Evolutionary conservation across 805 yeast genomes (phyloP).

Genomic region (Candida anglica): DNA sequence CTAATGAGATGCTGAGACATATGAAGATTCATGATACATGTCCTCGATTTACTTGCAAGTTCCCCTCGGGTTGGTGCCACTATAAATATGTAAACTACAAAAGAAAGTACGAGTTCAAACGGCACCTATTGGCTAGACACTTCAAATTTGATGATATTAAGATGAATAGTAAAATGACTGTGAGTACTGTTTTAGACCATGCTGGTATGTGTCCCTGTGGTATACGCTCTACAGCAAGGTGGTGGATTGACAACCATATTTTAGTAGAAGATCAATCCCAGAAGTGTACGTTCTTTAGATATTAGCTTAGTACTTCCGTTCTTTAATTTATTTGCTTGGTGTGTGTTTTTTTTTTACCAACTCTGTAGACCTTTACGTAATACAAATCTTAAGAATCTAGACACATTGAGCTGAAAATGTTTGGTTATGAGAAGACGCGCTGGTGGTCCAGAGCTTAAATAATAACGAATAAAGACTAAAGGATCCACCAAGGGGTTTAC

Average conservation of each 20-base stretch:
- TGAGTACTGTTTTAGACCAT: constrained; percentile 11
- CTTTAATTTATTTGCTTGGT: background rate
- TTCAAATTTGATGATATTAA: constrained; percentile 12
- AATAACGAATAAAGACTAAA: too few species aligned
- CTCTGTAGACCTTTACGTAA: background rate
- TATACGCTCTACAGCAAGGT: constrained; percentile 10
- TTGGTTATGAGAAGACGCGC: too few species aligned
- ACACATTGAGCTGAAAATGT: too few species aligned
- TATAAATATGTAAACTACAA: constrained; percentile 14
- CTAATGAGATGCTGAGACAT: constrained; percentile 17
- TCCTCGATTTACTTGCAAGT: constrained; percentile 14
- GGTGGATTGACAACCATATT: constrained; percentile 14
- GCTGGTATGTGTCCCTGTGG: constrained; percentile 17
- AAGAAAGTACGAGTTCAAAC: constrained; percentile 16
- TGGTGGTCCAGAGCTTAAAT: too few species aligned
- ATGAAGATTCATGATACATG: constrained; percentile 12
- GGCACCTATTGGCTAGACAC: constrained; percentile 14
- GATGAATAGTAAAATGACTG: constrained; percentile 8
- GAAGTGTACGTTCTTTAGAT: constrained; percentile 7
- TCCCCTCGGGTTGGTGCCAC: constrained; percentile 12
- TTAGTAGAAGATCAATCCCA: constrained; percentile 6
- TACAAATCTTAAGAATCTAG: background rate
- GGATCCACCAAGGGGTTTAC: too few species aligned
- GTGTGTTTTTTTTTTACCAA: too few species aligned
- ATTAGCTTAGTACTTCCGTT: background rate